Evolutionary conservation across 1,284 basidiomycete genomes (phyloP).

Genomic region (Malassezia globosa): DNA sequence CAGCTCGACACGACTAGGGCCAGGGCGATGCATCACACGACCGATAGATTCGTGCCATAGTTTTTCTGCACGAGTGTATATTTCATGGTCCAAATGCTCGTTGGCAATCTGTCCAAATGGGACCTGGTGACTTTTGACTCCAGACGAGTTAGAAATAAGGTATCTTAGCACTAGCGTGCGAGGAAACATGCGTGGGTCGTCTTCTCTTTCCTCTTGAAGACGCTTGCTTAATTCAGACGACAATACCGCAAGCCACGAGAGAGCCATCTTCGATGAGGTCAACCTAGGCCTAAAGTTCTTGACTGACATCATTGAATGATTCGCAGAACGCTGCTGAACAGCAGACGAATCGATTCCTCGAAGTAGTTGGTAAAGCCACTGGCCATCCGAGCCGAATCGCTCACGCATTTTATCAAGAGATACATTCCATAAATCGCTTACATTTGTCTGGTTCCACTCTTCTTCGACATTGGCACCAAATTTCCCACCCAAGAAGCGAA

Average conservation of each 20-base stretch:
- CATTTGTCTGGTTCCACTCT: conserved; percentile 75
- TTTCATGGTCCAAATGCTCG: conserved; percentile 52
- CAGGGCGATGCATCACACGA: background rate
- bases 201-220: conserved; percentile 67
- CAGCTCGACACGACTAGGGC: background rate
- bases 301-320: conserved; percentile 38
- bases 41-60: conserved; percentile 64
- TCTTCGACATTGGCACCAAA: conserved; percentile 74
- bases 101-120: conserved; percentile 61
- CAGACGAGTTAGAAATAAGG: conserved; percentile 52
- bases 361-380: conserved; percentile 65
- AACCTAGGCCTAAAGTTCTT: conserved; percentile 37
- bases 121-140: conserved; percentile 60
- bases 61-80: conserved; percentile 66
- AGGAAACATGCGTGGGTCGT: conserved; percentile 63
- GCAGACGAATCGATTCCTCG: conserved; percentile 79
- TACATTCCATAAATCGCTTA: conserved; percentile 58
- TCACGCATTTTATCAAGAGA: conserved; percentile 64
- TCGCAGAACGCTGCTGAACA: conserved; percentile 53
- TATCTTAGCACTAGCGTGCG: conserved; percentile 65
- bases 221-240: conserved; percentile 77
- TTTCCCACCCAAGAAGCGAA: conserved; percentile 88
- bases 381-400: conserved; percentile 66
- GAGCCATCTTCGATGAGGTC: conserved; percentile 32
- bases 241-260: conserved; percentile 80